Evolutionary conservation across 805 yeast genomes (phyloP).

Genomic region (Starmerella bacillaris): DNA sequence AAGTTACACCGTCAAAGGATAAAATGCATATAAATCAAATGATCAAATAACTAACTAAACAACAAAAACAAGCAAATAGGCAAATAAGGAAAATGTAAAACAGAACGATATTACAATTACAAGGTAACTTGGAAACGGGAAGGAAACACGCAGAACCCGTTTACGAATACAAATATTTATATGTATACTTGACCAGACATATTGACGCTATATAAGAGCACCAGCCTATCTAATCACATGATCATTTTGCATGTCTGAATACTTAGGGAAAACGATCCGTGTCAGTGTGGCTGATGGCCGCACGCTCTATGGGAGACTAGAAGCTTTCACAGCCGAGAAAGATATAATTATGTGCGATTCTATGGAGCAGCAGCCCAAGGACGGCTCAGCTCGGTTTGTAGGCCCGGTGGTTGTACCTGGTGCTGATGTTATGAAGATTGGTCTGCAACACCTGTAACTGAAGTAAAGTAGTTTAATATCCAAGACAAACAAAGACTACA

Average conservation of each 20-base stretch:
- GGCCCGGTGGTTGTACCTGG: constrained; percentile 24
- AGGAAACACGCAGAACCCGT: too few relatives aligned
- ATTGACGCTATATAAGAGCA: too few relatives aligned
- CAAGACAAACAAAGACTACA: not conserved
- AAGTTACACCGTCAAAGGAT: too few relatives aligned
- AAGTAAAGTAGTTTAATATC: not conserved
- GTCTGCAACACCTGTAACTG: constrained; percentile 13
- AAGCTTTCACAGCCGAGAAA: constrained; percentile 19
- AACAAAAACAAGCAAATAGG: too few relatives aligned
- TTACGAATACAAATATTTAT: too few relatives aligned
- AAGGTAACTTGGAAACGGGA: too few relatives aligned
- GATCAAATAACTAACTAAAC: too few relatives aligned
- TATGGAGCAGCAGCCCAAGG: constrained; percentile 19
- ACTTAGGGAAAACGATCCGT: constrained; percentile 12
- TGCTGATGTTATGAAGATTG: constrained; percentile 14
- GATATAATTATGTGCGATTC: constrained; percentile 22
- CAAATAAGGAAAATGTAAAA: too few relatives aligned
- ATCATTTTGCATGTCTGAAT: not conserved
- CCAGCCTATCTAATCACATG: too few relatives aligned
- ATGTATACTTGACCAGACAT: too few relatives aligned
- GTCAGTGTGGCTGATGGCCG: constrained; percentile 21
- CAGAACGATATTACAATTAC: too few relatives aligned
- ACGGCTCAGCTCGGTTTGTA: constrained; percentile 16
- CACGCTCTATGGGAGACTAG: constrained; percentile 21
- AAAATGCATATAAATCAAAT: too few relatives aligned